Percentiles rank a stretch among this genome's conserved stretches.
phyloP scores from a whole-genome alignment of 495 filamentous ascomycete species.

The Penicillium dipodomyicola region DNA sequence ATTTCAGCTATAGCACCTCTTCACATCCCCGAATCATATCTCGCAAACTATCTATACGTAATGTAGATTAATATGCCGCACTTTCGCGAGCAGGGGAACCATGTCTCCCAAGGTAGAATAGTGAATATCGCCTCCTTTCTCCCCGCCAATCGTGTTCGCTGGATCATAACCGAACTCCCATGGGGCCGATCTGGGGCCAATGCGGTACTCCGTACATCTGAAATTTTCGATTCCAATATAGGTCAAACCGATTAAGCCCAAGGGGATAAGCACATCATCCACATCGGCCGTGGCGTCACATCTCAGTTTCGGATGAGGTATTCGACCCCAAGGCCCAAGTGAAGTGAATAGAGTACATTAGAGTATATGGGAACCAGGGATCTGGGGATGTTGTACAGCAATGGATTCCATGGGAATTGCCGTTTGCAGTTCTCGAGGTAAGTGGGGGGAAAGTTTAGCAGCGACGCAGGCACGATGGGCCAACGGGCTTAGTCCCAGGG shows the following conservation, averaged over 20 bases:
- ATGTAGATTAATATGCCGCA: not conserved
- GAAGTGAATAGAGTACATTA: slow-evolving; percentile 1
- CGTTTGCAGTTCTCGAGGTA: slow-evolving; percentile 8
- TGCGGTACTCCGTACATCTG: not conserved
- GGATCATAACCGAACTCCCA: slow-evolving; percentile 3
- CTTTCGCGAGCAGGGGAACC: not conserved
- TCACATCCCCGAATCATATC: slow-evolving; percentile 1
- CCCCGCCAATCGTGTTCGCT: slow-evolving; percentile 4
- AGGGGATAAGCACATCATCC: slow-evolving; percentile 9
- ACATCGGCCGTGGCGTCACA: slow-evolving; percentile 9
- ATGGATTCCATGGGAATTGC: not conserved
- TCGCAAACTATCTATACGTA: not conserved
- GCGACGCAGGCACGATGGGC: slow-evolving; percentile 11
- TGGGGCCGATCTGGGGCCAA: slow-evolving; percentile 3
- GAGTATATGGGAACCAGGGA: slow-evolving; percentile 5
- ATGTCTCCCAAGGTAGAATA: not conserved
- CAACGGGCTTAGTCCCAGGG: slow-evolving; percentile 9
- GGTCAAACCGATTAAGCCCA: not conserved
- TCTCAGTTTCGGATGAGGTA: not conserved
- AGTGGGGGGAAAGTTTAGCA: slow-evolving; percentile 1
- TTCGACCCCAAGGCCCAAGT: not conserved
- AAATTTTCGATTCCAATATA: not conserved
- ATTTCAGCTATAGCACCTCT: not conserved
- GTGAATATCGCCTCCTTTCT: not conserved
- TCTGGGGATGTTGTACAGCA: not conserved